Evolutionary conservation across 140 eudicot genomes (phyloP).

Genomic region (Bidens hawaiensis): DNA sequence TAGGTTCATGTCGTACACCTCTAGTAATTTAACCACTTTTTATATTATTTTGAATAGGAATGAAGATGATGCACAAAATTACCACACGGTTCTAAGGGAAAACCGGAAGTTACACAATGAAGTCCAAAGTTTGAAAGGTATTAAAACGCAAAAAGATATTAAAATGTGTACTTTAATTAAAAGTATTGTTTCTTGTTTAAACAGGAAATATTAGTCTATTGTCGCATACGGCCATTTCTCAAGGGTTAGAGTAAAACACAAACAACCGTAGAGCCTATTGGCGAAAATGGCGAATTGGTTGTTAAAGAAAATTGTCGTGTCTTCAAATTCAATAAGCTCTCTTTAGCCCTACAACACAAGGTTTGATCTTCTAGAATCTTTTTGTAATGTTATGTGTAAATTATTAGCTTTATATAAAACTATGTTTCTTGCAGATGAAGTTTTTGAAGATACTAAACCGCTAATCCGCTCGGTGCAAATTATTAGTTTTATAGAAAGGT

Average conservation of each 20-base stretch:
- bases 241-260: conserved; percentile 62
- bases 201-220: conserved; percentile 87
- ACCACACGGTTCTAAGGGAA: conserved; percentile 67
- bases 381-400: neutral
- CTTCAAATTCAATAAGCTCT: conserved; percentile 83
- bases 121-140: conserved; percentile 93
- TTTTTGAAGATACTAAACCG: conserved; percentile 66
- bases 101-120: conserved; percentile 81
- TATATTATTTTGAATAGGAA: conserved; percentile 32
- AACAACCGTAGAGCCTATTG: conserved; percentile 72
- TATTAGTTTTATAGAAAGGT: no score
- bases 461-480: no score
- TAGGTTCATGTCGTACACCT: neutral
- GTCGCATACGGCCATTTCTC: conserved; percentile 85
- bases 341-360: conserved; percentile 89
- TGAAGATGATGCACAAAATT: conserved; percentile 73
- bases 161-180: neutral
- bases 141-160: neutral
- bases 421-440: conserved; percentile 80
- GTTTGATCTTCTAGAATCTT: conserved; percentile 23
- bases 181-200: neutral
- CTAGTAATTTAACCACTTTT: neutral
- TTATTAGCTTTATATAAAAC: conserved; percentile 2
- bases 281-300: conserved; percentile 86
- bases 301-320: conserved; percentile 73